Evolutionary conservation across 345 rosid species (phyloP).

Genomic region (Eutrema japonicum): DNA sequence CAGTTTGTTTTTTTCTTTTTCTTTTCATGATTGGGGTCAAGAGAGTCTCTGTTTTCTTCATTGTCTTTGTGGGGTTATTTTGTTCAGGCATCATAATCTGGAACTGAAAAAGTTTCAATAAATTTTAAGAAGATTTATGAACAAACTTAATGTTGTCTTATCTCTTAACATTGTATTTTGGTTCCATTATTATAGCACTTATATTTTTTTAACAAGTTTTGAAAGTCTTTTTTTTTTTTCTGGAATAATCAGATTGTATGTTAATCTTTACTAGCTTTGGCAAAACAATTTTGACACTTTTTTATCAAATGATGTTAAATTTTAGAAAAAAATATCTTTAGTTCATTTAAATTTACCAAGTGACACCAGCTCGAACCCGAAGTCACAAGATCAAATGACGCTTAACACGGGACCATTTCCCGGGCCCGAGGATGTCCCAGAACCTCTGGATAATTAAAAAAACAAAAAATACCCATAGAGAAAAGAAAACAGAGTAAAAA

Average conservation of each 20-base stretch:
- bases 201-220: background rate
- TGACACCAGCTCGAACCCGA: no score
- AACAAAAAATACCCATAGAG: background rate
- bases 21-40: constrained; percentile 30
- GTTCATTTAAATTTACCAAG: background rate
- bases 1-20: background rate
- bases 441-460: no score
- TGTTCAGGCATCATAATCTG: constrained; percentile 30
- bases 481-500: background rate
- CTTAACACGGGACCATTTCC: no score
- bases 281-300: no score
- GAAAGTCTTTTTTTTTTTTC: background rate
- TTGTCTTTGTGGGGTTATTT: constrained; percentile 14
- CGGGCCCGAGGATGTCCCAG: no score
- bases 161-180: constrained; percentile 32
- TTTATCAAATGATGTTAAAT: background rate
- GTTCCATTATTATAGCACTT: constrained; percentile 12
- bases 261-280: background rate
- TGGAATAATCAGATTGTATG: background rate
- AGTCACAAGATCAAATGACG: no score
- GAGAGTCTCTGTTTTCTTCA: constrained; percentile 23
- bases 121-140: constrained; percentile 25
- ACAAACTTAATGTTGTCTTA: constrained; percentile 25
- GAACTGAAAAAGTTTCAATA: constrained; percentile 34
- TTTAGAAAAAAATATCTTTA: background rate